Evolutionary conservation across 2,329 filamentous ascomycete genomes (phyloP).

Genomic region (Endocalyx cinctus): DNA sequence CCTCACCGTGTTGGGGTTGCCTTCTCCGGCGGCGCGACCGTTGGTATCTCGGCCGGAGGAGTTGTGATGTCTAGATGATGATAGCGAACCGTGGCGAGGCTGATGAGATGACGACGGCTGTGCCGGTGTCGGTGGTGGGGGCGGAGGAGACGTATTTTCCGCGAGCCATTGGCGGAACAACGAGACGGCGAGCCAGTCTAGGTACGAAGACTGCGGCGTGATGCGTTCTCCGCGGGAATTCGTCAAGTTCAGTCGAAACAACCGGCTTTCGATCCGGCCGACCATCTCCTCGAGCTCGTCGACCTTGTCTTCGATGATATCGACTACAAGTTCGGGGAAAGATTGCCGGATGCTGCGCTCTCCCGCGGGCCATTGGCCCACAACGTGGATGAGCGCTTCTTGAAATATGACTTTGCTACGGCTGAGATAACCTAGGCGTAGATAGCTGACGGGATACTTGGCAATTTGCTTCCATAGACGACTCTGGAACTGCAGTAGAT

Average conservation of each 20-base stretch:
- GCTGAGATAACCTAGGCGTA: conserved; percentile 83
- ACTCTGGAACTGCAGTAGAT: conserved; percentile 85
- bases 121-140: conserved; percentile 23
- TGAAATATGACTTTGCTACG: conserved; percentile 79
- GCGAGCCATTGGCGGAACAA: conserved; percentile 91
- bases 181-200: conserved; percentile 85
- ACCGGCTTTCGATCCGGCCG: conserved; percentile 69
- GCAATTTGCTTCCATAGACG: conserved; percentile 94
- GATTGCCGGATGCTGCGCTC: conserved; percentile 70
- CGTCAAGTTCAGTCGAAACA: conserved; percentile 76
- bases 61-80: conserved; percentile 7
- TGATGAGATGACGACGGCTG: conserved; percentile 8
- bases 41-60: conserved; percentile 4
- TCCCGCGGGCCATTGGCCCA: conserved; percentile 86
- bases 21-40: conserved; percentile 5
- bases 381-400: conserved; percentile 87
- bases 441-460: conserved; percentile 89
- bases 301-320: conserved; percentile 92
- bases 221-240: conserved; percentile 80
- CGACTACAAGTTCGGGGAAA: conserved; percentile 71
- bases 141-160: conserved; percentile 77
- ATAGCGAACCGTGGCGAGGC: conserved; percentile 5
- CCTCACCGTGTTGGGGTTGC: conserved; percentile 1
- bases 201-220: conserved; percentile 70
- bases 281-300: conserved; percentile 85